Evolutionary conservation across 116 monocot species (phyloP).

Genomic region (Papilionanthe hybrid): DNA sequence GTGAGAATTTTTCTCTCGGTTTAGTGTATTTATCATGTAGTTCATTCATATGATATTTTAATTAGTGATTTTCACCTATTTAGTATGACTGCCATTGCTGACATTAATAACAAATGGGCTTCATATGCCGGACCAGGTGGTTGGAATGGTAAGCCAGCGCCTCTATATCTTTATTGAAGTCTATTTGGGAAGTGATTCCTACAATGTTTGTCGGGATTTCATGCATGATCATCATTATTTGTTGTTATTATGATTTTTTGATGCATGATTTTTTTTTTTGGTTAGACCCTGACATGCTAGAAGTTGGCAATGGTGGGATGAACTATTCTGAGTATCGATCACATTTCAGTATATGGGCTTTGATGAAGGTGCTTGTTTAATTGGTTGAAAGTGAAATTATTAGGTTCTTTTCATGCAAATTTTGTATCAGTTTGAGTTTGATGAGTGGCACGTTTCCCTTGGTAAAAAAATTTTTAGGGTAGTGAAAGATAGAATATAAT

Average conservation of each 20-base stretch:
- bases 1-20: slow-evolving; percentile 23
- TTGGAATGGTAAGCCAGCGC: slow-evolving; percentile 79
- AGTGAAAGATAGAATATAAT: no score
- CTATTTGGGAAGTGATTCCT: neutral
- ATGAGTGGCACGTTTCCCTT: no score
- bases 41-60: slow-evolving; percentile 10
- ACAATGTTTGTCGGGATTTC: neutral
- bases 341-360: slow-evolving; percentile 98
- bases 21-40: neutral
- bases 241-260: neutral
- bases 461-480: no score
- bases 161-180: neutral
- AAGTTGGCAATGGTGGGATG: slow-evolving; percentile 98
- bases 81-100: slow-evolving; percentile 91
- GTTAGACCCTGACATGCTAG: slow-evolving; percentile 95
- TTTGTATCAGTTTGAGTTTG: neutral
- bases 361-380: slow-evolving; percentile 73
- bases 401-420: neutral
- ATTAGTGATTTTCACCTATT: slow-evolving; percentile 1
- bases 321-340: slow-evolving; percentile 71
- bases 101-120: slow-evolving; percentile 95
- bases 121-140: slow-evolving; percentile 99
- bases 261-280: slow-evolving; percentile 6
- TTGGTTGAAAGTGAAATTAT: neutral
- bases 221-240: neutral